These are phyloP conservation scores for Cytospora leucostoma DNA, from an alignment of 2,329 filamentous ascomycete genomes.

Conservation along the genomic window DNA sequence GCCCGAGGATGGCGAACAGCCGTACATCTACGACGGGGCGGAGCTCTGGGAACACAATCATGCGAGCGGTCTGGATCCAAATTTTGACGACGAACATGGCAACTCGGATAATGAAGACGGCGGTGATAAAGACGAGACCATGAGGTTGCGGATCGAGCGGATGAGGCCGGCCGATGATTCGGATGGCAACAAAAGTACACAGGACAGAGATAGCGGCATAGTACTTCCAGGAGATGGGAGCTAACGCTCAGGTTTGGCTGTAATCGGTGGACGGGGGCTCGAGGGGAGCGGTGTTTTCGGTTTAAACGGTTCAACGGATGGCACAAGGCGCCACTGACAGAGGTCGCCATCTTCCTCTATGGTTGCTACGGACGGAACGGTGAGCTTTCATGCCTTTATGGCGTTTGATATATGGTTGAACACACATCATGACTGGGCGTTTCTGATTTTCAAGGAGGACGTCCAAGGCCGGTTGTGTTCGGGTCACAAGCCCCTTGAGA, in stretches of 20 bases:
- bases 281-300: not conserved
- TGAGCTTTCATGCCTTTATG: not conserved
- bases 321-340: slow-evolving; percentile 19
- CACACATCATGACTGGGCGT: slow-evolving; percentile 22
- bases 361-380: not conserved
- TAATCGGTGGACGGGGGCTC: not conserved
- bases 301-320: not conserved
- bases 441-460: slow-evolving; percentile 2
- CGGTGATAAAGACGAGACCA: slow-evolving; percentile 24
- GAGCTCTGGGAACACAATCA: slow-evolving; percentile 21
- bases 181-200: slow-evolving; percentile 18
- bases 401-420: slow-evolving; percentile 11
- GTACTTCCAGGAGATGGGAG: slow-evolving; percentile 24
- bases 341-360: slow-evolving; percentile 13
- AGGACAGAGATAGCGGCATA: slow-evolving; percentile 28
- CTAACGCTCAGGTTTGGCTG: not conserved
- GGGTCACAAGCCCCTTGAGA: slow-evolving; percentile 9
- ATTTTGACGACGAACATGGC: slow-evolving; percentile 10
- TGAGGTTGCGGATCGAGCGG: slow-evolving; percentile 26
- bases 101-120: slow-evolving; percentile 3
- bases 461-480: slow-evolving; percentile 14
- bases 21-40: slow-evolving; percentile 27
- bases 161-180: slow-evolving; percentile 13
- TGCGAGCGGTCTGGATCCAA: not conserved
- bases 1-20: slow-evolving; percentile 63